phyloP scores from a whole-genome alignment of 2,329 filamentous ascomycete species.

The Sporothrix sp. region DNA sequence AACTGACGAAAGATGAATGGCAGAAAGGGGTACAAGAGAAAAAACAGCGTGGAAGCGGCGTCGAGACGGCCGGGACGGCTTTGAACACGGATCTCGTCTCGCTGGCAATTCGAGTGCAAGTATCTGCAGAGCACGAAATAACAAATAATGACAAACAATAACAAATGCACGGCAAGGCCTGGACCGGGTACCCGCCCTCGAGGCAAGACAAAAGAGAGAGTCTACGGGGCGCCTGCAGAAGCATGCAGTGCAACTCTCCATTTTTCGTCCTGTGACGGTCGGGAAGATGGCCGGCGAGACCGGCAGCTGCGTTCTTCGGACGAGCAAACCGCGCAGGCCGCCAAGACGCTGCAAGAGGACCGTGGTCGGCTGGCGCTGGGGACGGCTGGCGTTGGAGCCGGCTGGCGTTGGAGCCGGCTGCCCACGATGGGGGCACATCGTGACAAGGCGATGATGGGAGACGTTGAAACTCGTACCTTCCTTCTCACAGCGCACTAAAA shows the following conservation, averaged over 20 bases:
- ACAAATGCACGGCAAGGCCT: not conserved
- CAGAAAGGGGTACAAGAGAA: too few species aligned
- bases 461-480: not conserved
- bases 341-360: not conserved
- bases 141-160: too few species aligned
- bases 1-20: too few species aligned
- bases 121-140: too few species aligned
- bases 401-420: not conserved
- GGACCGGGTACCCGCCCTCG: too few species aligned
- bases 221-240: not conserved
- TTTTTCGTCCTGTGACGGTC: not conserved
- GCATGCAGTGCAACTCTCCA: constrained; percentile 2
- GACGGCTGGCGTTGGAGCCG: not conserved
- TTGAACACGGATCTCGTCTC: too few species aligned
- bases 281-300: not conserved
- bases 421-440: not conserved
- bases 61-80: too few species aligned
- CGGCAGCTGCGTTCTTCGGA: not conserved
- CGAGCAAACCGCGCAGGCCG: constrained; percentile 3
- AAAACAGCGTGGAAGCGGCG: too few species aligned
- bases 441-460: not conserved
- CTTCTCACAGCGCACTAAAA: constrained; percentile 2
- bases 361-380: too few species aligned
- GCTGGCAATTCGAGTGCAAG: too few species aligned
- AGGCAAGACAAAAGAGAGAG: not conserved